These are phyloP conservation scores for Suillus subaureus DNA, from an alignment of 768 basidiomycete species.

Conservation along the genomic window DNA sequence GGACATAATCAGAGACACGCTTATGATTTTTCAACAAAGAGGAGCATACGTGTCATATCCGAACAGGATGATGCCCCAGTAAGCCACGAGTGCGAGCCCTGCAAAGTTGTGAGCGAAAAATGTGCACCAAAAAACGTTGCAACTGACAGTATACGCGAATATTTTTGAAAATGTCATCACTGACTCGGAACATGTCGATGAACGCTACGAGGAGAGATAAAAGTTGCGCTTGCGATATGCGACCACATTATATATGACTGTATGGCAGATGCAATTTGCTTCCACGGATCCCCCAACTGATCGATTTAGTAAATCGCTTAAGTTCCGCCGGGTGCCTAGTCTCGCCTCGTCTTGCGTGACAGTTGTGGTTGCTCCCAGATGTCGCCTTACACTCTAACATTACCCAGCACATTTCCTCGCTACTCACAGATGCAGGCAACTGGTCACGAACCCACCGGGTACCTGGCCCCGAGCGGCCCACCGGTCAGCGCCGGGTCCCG, in stretches of 20 bases:
- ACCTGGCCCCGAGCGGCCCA: no score
- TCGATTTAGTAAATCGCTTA: neutral
- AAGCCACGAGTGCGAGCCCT: conserved; percentile 76
- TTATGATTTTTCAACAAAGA: neutral
- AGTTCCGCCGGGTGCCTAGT: neutral
- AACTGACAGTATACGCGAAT: conserved; percentile 66
- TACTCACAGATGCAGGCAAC: no score
- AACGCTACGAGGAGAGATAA: no score
- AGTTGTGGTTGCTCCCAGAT: no score
- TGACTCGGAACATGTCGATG: conserved; percentile 11
- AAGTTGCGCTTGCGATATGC: neutral
- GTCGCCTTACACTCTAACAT: no score
- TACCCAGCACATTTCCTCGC: no score
- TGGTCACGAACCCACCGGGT: no score
- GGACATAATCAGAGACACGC: neutral
- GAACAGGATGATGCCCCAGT: conserved; percentile 83
- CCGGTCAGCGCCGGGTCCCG: neutral
- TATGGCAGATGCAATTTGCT: neutral
- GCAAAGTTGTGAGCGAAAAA: neutral
- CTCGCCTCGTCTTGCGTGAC: no score
- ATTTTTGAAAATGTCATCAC: conserved; percentile 41
- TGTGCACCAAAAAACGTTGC: no score
- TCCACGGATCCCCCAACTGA: neutral
- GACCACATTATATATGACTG: neutral
- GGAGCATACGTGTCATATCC: conserved; percentile 71